Evolutionary conservation across 257 asterid genomes (phyloP).

Genomic region (Voacanga thouarsii): DNA sequence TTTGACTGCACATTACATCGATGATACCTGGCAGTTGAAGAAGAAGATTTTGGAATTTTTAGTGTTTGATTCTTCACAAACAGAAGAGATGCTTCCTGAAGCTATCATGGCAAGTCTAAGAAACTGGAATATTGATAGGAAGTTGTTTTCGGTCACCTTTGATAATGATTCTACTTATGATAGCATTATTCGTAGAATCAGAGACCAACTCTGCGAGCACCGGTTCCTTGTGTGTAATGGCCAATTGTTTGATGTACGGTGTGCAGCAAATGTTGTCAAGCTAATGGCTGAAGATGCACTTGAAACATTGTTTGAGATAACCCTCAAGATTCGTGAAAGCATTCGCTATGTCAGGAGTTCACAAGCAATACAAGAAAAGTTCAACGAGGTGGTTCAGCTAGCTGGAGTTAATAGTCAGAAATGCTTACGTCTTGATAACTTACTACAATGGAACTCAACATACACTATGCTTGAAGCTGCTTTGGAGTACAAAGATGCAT

Average conservation of each 20-base stretch:
- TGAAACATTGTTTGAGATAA: slow-evolving; percentile 59
- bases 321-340: slow-evolving; percentile 64
- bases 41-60: slow-evolving; percentile 67
- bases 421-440: slow-evolving; percentile 54
- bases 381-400: slow-evolving; percentile 61
- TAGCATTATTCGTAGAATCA: slow-evolving; percentile 52
- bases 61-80: slow-evolving; percentile 58
- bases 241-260: slow-evolving; percentile 76
- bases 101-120: slow-evolving; percentile 60
- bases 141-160: slow-evolving; percentile 75
- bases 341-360: slow-evolving; percentile 64
- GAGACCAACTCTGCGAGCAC: slow-evolving; percentile 75
- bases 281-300: slow-evolving; percentile 72
- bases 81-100: slow-evolving; percentile 65
- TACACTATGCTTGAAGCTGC: slow-evolving; percentile 77
- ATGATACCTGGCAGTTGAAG: slow-evolving; percentile 72
- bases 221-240: slow-evolving; percentile 85
- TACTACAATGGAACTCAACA: slow-evolving; percentile 74
- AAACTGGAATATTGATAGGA: slow-evolving; percentile 81
- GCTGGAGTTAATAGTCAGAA: slow-evolving; percentile 53
- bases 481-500: slow-evolving; percentile 68
- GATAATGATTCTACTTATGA: slow-evolving; percentile 58
- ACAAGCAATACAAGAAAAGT: slow-evolving; percentile 63
- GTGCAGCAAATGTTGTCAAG: slow-evolving; percentile 84
- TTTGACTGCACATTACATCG: slow-evolving; percentile 76